These are phyloP conservation scores for Cercospora sesami DNA, from an alignment of 2,329 filamentous ascomycete genomes.

Conservation along the genomic window DNA sequence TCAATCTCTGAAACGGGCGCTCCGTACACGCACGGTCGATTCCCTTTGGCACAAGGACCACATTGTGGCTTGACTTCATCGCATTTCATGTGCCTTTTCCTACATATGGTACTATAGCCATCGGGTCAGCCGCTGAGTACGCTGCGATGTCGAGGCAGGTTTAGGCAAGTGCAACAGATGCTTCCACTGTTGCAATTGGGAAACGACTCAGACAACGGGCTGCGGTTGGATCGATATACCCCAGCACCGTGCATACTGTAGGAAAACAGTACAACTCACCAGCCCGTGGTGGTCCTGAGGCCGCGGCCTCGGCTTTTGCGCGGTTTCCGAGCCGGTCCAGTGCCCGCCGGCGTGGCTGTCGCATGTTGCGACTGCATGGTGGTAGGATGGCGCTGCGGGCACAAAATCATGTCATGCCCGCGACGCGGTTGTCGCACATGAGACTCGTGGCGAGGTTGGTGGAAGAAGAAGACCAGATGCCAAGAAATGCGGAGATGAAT, in stretches of 20 bases:
- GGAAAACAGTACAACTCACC: slow-evolving; percentile 15
- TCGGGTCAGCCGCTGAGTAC: background rate
- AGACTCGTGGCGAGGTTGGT: slow-evolving; percentile 9
- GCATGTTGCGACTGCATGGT: background rate
- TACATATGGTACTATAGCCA: slow-evolving; percentile 27
- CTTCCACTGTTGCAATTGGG: slow-evolving; percentile 16
- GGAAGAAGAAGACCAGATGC: background rate
- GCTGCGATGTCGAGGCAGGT: background rate
- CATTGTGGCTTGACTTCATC: slow-evolving; percentile 51
- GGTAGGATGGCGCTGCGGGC: background rate
- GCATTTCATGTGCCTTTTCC: slow-evolving; percentile 52
- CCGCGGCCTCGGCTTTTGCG: slow-evolving; percentile 36
- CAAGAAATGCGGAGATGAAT: slow-evolving; percentile 4
- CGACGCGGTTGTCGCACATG: slow-evolving; percentile 9
- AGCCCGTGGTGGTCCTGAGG: slow-evolving; percentile 29
- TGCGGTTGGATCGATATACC: background rate
- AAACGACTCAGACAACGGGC: background rate
- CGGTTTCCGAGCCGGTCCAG: slow-evolving; percentile 29
- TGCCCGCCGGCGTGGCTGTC: background rate
- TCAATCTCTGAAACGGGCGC: slow-evolving; percentile 1
- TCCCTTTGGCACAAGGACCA: slow-evolving; percentile 47
- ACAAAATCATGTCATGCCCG: background rate
- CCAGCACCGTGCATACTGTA: background rate
- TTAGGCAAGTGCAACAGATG: background rate
- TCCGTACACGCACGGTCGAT: slow-evolving; percentile 46